Base-by-base conservation (phyloP, 1,284 basidiomycete genomes). In the Sporisorium iseilematis-ciliati region DNA sequence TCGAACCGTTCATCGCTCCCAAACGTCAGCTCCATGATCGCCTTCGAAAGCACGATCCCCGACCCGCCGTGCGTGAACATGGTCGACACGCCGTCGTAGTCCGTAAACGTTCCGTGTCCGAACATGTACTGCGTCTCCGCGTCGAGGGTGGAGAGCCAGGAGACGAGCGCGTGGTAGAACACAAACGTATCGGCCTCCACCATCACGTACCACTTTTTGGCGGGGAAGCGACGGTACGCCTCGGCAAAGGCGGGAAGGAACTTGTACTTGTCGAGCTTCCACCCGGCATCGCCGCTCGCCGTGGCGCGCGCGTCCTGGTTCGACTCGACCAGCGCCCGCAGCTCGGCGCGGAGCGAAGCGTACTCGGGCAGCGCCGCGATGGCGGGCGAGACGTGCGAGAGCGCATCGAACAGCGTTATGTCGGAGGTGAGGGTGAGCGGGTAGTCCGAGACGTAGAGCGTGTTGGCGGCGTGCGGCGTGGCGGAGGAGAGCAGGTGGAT, bases 171-270 rank as follows among this genome's bases (percentile, higher is more conserved):
- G 18, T 71, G 49, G 50, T 56, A 76, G 16, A 79, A 75, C 7
- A 79, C 2, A 60, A 78, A 79, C 46, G 78, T 78, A 46, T 79
- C 78, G 3, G 78, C 78, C 42, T 79, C 78, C 11, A 79, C 75
- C 31, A 76, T 51, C 12, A 79, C 64, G 38, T 71, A 77, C 70
- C 75, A 79, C 46, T 76, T 75, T 4, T 53, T 64, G 8, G 23
- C 16, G 0, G 75, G 75, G 12, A 23, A 78, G 2, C 57, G 29
- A 0, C 70, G 25, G 33, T 57, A 75, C 12, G 72, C 70, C 29
- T 77, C 67, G 1, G 54, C 70, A 23, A 77, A 45, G 25, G 67
- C 60, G 5, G 78, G 78, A 5, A 79, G 42, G 23, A 79, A 79
- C 52, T 79, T 78, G 65, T 72, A 79, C 49, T 75, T 79, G 56